A percentile compares a stretch with the other conserved stretches of the same genome.
Evolutionary conservation across 2,329 filamentous ascomycete species (phyloP).

Genomic region (Shiraia bambusicola): DNA sequence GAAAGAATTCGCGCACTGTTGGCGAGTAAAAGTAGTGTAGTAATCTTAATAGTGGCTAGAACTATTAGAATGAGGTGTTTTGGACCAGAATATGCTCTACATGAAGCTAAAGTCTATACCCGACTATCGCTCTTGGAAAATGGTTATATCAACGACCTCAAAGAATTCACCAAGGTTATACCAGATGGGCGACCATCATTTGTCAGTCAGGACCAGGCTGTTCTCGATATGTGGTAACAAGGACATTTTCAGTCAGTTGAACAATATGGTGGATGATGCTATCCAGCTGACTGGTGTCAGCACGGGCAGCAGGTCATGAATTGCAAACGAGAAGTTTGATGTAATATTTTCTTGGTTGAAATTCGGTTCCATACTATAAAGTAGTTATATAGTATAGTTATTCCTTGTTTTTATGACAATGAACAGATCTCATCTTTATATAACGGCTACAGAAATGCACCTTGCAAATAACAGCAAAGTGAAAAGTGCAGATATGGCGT

Average conservation of each 20-base stretch:
- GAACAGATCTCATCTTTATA: no score
- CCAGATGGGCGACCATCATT: conserved; percentile 35
- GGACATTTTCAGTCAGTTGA: conserved; percentile 38
- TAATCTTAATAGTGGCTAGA: conserved; percentile 23
- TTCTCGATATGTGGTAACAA: conserved; percentile 35
- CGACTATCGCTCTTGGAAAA: conserved; percentile 59
- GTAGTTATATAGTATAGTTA: no score
- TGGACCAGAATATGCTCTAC: not conserved
- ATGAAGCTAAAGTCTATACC: conserved; percentile 52
- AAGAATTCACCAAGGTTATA: conserved; percentile 57
- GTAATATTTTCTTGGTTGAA: no score
- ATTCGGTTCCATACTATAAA: no score
- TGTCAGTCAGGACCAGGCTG: conserved; percentile 27
- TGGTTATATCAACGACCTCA: conserved; percentile 58
- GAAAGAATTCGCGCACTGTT: conserved; percentile 36
- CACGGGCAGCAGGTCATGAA: no score
- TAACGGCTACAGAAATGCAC: no score
- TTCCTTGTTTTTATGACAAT: no score
- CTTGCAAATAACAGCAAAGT: no score
- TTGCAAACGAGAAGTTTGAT: no score
- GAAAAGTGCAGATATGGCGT: no score
- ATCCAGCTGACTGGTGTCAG: conserved; percentile 35
- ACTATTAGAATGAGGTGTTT: conserved; percentile 39
- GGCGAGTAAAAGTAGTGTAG: conserved; percentile 38
- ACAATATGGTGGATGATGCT: conserved; percentile 37